Evolutionary conservation across 345 rosid species (phyloP), one percentile per base, ranked within the genome.

Genomic region (Lagerstroemia speciosa): DNA sequence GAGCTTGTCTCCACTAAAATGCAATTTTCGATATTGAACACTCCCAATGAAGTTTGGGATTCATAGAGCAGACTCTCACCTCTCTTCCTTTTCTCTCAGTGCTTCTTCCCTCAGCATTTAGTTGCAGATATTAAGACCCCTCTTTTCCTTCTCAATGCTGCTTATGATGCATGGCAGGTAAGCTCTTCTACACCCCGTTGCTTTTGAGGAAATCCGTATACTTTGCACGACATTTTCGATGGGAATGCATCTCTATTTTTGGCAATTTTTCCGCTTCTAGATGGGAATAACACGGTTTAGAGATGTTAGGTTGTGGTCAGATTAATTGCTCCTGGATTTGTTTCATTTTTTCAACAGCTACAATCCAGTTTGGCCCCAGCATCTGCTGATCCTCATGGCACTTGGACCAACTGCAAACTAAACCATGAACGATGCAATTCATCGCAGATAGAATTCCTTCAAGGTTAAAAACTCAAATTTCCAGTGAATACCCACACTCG

Each of bases 151-250:
- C 84, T 91, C 75, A 91, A 91, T 73, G 79, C 96, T 67, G 96
- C 96, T 24, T 91, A 91, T 48, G 97, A 91, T 74, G 67, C 78
- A 0, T 89, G 97, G 97, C 96, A 91, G 96, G 97, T 91, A 83
- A 45, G 48, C 37, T 27, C 65, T 65, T 26, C 50, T 8, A 33
- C 10, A 29, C 24, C 24, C 1, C 22, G 16, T 34, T 68, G 8
- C 30, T 36, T 15, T 48, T 46, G 19, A 32, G 19, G 9, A 6
- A 14, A 26, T 15, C 1, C 40, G 1, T 29, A 9, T 26, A 29
- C 65, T 17, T 62, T 48, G 24, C 10, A 26, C 37, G 30, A 30
- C 22, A 55, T 58, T 58, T n/a, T 24, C 63, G 24, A 24, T 58
- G 66, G 9, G 11, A 63, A 26, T 63, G 66, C 38, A 6, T 36